A percentile compares a stretch with the other conserved stretches of the same genome.
Evolutionary conservation across 768 basidiomycete genomes (phyloP).

Genomic region (Tephrocybe sp.): DNA sequence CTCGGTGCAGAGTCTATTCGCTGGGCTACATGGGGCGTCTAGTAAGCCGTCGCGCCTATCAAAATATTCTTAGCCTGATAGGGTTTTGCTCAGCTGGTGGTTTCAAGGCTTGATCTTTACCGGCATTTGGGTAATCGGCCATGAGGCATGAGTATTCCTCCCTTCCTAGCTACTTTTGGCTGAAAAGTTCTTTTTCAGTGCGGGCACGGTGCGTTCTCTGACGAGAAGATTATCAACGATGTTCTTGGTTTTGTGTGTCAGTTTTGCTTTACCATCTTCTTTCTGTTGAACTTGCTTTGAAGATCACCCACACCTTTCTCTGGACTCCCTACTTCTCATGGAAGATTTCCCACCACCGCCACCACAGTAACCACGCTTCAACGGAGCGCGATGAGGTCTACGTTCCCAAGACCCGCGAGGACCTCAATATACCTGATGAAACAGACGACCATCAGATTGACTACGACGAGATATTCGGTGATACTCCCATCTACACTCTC

Average conservation of each 20-base stretch:
- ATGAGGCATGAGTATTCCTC: slow-evolving; percentile 42
- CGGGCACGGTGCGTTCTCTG: slow-evolving; percentile 58
- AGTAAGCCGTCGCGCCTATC: slow-evolving; percentile 32
- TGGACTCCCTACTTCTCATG: slow-evolving; percentile 58
- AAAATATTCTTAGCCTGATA: background rate
- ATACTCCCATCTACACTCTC: slow-evolving; percentile 65
- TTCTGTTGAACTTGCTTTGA: background rate
- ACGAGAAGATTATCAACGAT: slow-evolving; percentile 47
- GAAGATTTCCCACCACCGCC: slow-evolving; percentile 55
- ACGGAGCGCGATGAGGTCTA: slow-evolving; percentile 59
- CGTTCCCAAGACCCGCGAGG: slow-evolving; percentile 55
- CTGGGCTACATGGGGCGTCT: slow-evolving; percentile 46
- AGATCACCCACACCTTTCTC: slow-evolving; percentile 46
- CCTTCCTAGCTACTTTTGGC: slow-evolving; percentile 1
- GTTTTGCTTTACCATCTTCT: slow-evolving; percentile 9
- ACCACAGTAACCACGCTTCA: slow-evolving; percentile 52
- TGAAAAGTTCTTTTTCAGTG: slow-evolving; percentile 36
- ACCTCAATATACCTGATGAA: slow-evolving; percentile 49
- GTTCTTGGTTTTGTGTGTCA: slow-evolving; percentile 47
- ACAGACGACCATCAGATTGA: slow-evolving; percentile 33
- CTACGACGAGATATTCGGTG: slow-evolving; percentile 58
- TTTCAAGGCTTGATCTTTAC: slow-evolving; percentile 59
- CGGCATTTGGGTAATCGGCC: slow-evolving; percentile 62
- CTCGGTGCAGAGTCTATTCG: slow-evolving; percentile 35
- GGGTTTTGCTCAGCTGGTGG: slow-evolving; percentile 56